A percentile compares a stretch with the other conserved stretches of the same genome.
Conservation (phyloP, 208 protist genomes). For the Acanthamoeba royreba region DNA sequence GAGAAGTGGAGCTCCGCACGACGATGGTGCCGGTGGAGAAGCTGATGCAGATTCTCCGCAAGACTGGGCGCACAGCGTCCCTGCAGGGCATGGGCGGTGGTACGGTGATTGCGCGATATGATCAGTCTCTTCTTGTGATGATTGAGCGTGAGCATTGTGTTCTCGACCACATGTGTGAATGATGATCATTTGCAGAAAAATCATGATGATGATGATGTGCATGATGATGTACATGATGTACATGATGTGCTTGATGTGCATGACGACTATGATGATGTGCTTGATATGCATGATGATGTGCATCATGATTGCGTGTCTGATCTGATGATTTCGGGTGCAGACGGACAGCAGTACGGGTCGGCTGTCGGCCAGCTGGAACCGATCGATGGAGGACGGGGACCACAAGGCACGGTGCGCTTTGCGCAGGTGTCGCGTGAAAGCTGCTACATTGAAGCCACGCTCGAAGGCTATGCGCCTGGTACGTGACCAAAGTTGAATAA, state of each 20-base stretch:
- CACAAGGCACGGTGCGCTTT: background rate
- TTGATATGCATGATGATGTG: too few species aligned
- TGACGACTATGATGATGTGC: too few species aligned
- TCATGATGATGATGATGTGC: too few species aligned
- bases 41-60: background rate
- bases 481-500: too few species aligned
- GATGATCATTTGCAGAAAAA: too few species aligned
- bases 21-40: background rate
- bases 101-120: too few species aligned
- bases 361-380: background rate
- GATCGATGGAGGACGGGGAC: background rate
- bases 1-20: background rate
- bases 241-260: too few species aligned
- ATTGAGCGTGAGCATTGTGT: too few species aligned
- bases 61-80: background rate
- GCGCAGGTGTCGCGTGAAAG: background rate
- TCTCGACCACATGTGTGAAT: background rate
- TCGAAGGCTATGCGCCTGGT: background rate
- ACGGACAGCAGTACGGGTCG: background rate
- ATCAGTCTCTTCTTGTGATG: too few species aligned
- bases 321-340: background rate
- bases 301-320: too few species aligned
- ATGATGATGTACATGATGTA: too few species aligned
- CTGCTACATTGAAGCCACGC: background rate
- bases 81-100: background rate